phyloP scores from a whole-genome alignment of 2,329 filamentous ascomycete genomes.

The Colletotrichum echinochloae region DNA sequence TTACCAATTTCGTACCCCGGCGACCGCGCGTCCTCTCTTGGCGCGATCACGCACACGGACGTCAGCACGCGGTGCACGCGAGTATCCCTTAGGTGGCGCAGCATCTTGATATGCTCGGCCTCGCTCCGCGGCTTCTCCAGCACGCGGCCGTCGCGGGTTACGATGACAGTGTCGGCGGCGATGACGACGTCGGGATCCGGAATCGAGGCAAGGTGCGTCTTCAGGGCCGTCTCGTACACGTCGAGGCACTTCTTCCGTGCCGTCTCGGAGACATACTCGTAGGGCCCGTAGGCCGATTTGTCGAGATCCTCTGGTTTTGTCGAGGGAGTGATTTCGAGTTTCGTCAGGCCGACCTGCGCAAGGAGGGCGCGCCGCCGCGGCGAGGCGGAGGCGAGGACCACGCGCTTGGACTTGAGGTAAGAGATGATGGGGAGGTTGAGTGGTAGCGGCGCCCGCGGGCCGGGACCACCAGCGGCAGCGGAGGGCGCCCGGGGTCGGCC shows the following conservation, averaged over 20 bases:
- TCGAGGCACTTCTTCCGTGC: conserved; percentile 85
- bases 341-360: conserved; percentile 79
- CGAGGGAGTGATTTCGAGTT: conserved; percentile 87
- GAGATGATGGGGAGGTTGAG: conserved; percentile 84
- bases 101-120: conserved; percentile 84
- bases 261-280: conserved; percentile 92
- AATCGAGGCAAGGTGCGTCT: conserved; percentile 56
- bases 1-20: conserved; percentile 88
- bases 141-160: conserved; percentile 79
- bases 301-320: conserved; percentile 86
- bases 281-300: conserved; percentile 78
- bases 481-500: conserved; percentile 40
- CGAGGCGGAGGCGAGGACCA: conserved; percentile 91
- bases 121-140: conserved; percentile 91
- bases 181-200: conserved; percentile 86
- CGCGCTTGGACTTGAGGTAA: conserved; percentile 79
- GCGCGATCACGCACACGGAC: conserved; percentile 84
- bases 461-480: conserved; percentile 46
- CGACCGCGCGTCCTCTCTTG: conserved; percentile 80
- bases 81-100: conserved; percentile 83
- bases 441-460: conserved; percentile 68
- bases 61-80: conserved; percentile 86
- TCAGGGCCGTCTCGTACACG: conserved; percentile 68
- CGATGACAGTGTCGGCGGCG: conserved; percentile 91
- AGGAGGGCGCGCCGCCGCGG: conserved; percentile 87